Base-by-base conservation (phyloP, 2,329 filamentous ascomycete species). In the Alternaria novae-zelandiae region DNA sequence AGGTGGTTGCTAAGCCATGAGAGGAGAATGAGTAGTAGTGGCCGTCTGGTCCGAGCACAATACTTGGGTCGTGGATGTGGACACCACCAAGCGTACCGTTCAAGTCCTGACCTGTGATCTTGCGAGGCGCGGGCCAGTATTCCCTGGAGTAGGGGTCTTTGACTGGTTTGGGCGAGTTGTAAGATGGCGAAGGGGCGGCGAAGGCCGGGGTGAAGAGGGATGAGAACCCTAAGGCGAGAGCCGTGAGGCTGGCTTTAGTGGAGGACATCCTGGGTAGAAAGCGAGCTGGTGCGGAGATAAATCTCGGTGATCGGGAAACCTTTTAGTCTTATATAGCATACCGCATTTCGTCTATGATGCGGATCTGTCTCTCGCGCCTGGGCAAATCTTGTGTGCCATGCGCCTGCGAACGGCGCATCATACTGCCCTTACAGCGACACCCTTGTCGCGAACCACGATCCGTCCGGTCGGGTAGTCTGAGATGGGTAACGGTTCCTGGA, bases 11-110 rank as follows among this genome's bases (percentile, higher is more conserved):
- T 23, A 61, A 56, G 15, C 58, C 58, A 21, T 61, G 58, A 56
- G 58, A 61, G 6, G 58, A 61, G 28, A 61, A 61, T 21, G 58
- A 41, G 45, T 61, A 61, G 43, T 61, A 61, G n/a, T 61, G 58
- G n/a, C 51, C 58, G 43, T 61, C 58, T 6, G 58, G 58, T 44
- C 58, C 58, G 41, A 61, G 58, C 51, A 56, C 58, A 36, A 61
- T 21, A 61, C 58, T 61, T 9, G 58, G 58, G 44, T 61, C 58
- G 12, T 61, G 58, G 4, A 61, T 61, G 44, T 61, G 58, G 26
- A 61, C 58, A 49, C 58, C 58, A 41, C 58, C 58, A 56, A 61
- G 58, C 41, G 41, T 15, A 44, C 58, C 58, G 17, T 61, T 56
- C 28, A 61, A 50, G 28, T 61, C 51, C n/a, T 61, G 10, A 17